These are phyloP conservation scores for Linaria vulgaris DNA, from an alignment of 257 asterid species.

Conservation along the genomic window DNA sequence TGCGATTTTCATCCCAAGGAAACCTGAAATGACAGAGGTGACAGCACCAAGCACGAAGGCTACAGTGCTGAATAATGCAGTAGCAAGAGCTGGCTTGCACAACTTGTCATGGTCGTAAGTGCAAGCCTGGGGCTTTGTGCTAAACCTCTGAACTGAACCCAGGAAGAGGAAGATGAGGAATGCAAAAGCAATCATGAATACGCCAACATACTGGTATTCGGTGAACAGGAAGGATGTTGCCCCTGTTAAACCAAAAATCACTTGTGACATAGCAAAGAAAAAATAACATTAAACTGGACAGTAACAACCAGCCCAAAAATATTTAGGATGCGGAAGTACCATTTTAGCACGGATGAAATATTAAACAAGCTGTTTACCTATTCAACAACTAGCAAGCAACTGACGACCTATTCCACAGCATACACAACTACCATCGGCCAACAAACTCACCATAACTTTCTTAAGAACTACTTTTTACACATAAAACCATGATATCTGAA, in stretches of 20 bases:
- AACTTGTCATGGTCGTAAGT: conserved; percentile 47
- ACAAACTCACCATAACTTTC: conserved; percentile 13
- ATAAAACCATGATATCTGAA: neutral
- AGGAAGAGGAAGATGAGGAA: conserved; percentile 81
- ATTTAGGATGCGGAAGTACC: neutral
- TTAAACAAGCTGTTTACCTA: neutral
- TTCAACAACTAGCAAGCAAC: neutral
- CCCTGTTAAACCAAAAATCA: conserved; percentile 44
- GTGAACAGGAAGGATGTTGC: conserved; percentile 87
- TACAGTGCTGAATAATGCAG: conserved; percentile 77
- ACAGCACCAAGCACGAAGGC: conserved; percentile 85
- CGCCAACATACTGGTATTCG: conserved; percentile 72
- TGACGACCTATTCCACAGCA: too few species aligned
- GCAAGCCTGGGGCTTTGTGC: conserved; percentile 60
- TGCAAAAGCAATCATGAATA: conserved; percentile 90
- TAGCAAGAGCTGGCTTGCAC: conserved; percentile 83
- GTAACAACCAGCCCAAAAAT: neutral
- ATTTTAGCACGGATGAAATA: neutral
- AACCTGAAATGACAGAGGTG: conserved; percentile 82
- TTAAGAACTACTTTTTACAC: neutral
- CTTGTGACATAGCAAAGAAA: neutral
- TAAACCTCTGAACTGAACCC: conserved; percentile 92
- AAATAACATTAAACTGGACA: neutral
- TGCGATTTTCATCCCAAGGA: conserved; percentile 94
- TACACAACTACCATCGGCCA: neutral